These are phyloP conservation scores for Parachlorella kessleri DNA, from an alignment of 139 green algal genomes.

Conservation along the genomic window DNA sequence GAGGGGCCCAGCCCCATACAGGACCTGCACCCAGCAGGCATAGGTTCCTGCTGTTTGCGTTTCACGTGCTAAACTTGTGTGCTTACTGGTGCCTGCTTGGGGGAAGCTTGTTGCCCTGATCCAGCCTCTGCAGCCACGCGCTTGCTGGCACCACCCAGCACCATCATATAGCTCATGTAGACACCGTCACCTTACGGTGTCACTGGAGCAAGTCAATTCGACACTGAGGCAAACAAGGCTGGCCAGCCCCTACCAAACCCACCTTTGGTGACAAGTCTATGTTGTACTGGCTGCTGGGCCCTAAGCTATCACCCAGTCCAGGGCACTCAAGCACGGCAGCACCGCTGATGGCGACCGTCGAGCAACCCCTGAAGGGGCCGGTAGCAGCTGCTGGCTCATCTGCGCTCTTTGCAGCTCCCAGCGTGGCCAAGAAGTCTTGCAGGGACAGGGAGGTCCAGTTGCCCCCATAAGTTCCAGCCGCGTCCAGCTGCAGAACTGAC, in stretches of 20 bases:
- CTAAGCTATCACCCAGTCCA: constrained; percentile 2
- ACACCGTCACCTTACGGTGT: neutral
- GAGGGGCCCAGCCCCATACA: constrained; percentile 72
- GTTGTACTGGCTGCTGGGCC: constrained; percentile 31
- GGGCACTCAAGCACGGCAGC: neutral
- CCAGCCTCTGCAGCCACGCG: neutral
- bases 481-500: constrained; percentile 85
- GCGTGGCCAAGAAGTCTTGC: constrained; percentile 19
- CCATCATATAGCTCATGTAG: neutral
- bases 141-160: neutral
- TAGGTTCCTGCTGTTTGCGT: neutral
- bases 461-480: constrained; percentile 70
- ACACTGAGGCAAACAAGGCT: neutral
- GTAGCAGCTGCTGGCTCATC: neutral
- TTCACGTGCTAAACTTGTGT: neutral
- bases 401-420: neutral
- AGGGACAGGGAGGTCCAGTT: constrained; percentile 63
- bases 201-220: neutral
- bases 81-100: neutral
- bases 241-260: neutral
- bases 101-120: neutral
- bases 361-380: too few species aligned
- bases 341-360: neutral
- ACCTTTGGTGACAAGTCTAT: constrained; percentile 74
- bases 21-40: constrained; percentile 44